Percentiles rank a stretch among this genome's conserved stretches.
phyloP scores from a whole-genome alignment of 495 filamentous ascomycete species.

The Aspergillus funiculosus region DNA sequence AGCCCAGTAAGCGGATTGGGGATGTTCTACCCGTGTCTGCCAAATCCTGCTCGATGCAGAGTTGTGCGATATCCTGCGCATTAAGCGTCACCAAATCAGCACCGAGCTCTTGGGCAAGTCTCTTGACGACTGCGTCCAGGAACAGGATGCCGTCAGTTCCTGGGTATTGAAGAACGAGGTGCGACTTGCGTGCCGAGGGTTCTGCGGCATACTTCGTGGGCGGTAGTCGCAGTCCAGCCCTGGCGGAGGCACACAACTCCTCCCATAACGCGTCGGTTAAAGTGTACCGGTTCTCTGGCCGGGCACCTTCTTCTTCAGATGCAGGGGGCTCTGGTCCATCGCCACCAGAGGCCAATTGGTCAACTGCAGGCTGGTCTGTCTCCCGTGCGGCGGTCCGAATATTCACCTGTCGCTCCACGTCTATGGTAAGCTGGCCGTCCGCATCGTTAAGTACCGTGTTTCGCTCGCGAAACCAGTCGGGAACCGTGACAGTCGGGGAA shows the following conservation, averaged over 20 bases:
- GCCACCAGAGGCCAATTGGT: conserved; percentile 18
- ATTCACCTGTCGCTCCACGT: conserved; percentile 24
- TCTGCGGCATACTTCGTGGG: conserved; percentile 39
- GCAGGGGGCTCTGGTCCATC: conserved; percentile 21
- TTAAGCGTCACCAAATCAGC: conserved; percentile 77
- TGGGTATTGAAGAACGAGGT: conserved; percentile 62
- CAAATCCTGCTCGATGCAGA: conserved; percentile 67
- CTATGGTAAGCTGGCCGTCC: conserved; percentile 3
- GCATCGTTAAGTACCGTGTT: conserved; percentile 28
- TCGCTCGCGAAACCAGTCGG: conserved; percentile 36
- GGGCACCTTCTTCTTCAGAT: conserved; percentile 9
- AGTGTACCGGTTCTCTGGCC: conserved; percentile 29
- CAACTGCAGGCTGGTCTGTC: conserved; percentile 8
- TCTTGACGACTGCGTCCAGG: conserved; percentile 53
- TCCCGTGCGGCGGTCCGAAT: conserved; percentile 20
- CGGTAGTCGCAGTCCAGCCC: conserved; percentile 37
- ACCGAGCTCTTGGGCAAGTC: conserved; percentile 51
- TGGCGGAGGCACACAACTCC: conserved; percentile 37
- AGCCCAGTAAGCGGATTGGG: conserved; percentile 57
- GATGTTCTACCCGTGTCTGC: conserved; percentile 33
- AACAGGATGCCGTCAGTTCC: conserved; percentile 51
- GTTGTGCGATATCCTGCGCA: conserved; percentile 72
- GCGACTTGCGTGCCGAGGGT: conserved; percentile 53
- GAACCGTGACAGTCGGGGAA: conserved; percentile 24
- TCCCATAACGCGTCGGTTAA: conserved; percentile 36